Evolutionary conservation across 2,329 filamentous ascomycete genomes (phyloP).

Genomic region (Blastomyces emzantsi): DNA sequence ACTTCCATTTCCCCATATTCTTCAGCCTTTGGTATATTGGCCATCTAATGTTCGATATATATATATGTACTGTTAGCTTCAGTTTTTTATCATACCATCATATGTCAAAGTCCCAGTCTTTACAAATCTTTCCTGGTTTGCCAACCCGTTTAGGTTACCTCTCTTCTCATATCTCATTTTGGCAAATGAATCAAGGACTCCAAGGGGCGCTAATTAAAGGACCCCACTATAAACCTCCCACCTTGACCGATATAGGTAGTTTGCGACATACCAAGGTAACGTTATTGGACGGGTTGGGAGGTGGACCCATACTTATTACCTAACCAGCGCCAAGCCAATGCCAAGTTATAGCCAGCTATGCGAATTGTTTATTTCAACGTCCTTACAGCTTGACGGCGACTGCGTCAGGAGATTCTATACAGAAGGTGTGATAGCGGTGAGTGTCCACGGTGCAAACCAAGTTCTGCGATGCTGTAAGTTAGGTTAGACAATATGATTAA

Average conservation of each 20-base stretch:
- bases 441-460: not conserved
- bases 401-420: not conserved
- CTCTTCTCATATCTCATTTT: not conserved
- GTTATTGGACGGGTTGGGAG: no score
- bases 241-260: not conserved
- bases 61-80: not conserved
- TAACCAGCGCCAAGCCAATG: not conserved
- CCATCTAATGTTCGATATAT: not conserved
- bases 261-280: not conserved
- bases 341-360: not conserved
- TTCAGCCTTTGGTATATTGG: not conserved
- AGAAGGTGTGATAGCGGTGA: not conserved
- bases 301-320: not conserved
- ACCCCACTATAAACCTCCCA: not conserved
- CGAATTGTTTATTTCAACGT: not conserved
- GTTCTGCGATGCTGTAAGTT: not conserved
- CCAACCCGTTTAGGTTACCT: not conserved
- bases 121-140: not conserved
- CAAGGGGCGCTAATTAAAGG: no score
- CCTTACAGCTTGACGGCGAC: not conserved
- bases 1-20: not conserved
- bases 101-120: not conserved
- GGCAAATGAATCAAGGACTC: not conserved
- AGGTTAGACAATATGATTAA: not conserved
- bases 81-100: not conserved